Evolutionary conservation across 2,329 filamentous ascomycete genomes (phyloP).

Genomic region (Paradendryphiella salina): DNA sequence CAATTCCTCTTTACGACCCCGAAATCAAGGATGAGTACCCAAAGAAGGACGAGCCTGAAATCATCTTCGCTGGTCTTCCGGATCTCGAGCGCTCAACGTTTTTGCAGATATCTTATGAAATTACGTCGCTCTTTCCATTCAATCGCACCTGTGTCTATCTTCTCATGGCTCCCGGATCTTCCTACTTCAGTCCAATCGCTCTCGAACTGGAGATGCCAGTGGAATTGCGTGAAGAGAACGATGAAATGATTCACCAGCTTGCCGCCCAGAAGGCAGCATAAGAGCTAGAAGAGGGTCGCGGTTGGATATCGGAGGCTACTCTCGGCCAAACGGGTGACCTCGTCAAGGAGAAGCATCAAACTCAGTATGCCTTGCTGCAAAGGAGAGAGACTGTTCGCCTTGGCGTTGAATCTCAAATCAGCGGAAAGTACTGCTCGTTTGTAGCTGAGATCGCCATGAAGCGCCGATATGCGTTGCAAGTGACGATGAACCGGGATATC

Average conservation of each 20-base stretch:
- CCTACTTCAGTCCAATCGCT: neutral
- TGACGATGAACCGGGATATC: neutral
- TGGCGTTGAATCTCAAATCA: slow-evolving; percentile 5
- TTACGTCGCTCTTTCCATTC: slow-evolving; percentile 4
- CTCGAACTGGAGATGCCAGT: slow-evolving; percentile 5
- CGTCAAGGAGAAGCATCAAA: neutral
- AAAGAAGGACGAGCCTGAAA: neutral
- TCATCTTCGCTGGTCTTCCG: slow-evolving; percentile 1
- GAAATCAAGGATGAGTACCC: neutral
- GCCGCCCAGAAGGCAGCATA: slow-evolving; percentile 7
- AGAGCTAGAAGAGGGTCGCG: slow-evolving; percentile 11
- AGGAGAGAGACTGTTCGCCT: slow-evolving; percentile 6
- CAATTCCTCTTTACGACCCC: slow-evolving; percentile 2
- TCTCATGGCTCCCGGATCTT: slow-evolving; percentile 6
- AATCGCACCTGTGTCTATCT: slow-evolving; percentile 8
- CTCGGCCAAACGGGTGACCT: neutral
- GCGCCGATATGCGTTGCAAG: neutral
- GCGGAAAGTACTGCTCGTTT: slow-evolving; percentile 8
- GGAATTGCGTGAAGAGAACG: slow-evolving; percentile 1
- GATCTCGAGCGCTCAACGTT: slow-evolving; percentile 1
- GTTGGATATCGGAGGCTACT: slow-evolving; percentile 5
- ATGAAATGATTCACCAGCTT: slow-evolving; percentile 12
- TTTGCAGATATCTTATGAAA: slow-evolving; percentile 4
- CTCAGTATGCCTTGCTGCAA: neutral
- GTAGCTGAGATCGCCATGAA: slow-evolving; percentile 3